Evolutionary conservation across 495 filamentous ascomycete genomes (phyloP).

Genomic region (Penicillium pulvis): DNA sequence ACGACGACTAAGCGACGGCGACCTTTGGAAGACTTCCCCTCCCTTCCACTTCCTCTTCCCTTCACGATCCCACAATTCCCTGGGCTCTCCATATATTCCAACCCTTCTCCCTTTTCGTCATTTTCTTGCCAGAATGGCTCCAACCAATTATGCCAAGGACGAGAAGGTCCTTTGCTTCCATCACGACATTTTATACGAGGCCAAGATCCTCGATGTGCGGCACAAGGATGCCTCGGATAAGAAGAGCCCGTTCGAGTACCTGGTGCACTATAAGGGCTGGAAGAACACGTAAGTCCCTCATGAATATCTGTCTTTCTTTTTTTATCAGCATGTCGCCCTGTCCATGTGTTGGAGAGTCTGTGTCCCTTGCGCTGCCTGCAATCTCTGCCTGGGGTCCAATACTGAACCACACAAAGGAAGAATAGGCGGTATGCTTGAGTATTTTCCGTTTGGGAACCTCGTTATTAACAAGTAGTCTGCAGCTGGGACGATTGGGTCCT

Average conservation of each 20-base stretch:
- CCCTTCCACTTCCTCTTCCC: not conserved
- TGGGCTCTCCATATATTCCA: not conserved
- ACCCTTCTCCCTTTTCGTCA: slow-evolving; percentile 11
- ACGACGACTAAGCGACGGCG: not conserved
- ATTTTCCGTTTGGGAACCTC: not conserved
- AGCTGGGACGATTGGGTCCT: slow-evolving; percentile 99
- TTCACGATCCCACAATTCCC: not conserved
- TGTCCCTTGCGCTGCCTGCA: not conserved
- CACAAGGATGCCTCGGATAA: slow-evolving; percentile 66
- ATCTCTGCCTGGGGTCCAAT: not conserved
- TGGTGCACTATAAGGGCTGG: slow-evolving; percentile 98
- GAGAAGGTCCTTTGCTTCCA: slow-evolving; percentile 97
- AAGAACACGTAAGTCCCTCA: slow-evolving; percentile 78
- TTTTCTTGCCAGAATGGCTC: slow-evolving; percentile 54
- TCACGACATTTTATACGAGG: slow-evolving; percentile 93
- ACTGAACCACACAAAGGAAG: not conserved
- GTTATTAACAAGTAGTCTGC: slow-evolving; percentile 20
- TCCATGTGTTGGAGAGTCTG: not conserved
- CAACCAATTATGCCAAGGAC: slow-evolving; percentile 76
- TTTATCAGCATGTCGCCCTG: slow-evolving; percentile 1
- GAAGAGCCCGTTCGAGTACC: slow-evolving; percentile 77
- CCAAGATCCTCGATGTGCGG: slow-evolving; percentile 81
- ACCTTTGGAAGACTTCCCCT: not conserved
- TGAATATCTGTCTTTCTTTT: slow-evolving; percentile 2
- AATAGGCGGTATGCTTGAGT: not conserved